A percentile compares a stretch with the other conserved stretches of the same genome.
Evolutionary conservation across 2,329 filamentous ascomycete species (phyloP).

Genomic region (Blastomyces silverae): DNA sequence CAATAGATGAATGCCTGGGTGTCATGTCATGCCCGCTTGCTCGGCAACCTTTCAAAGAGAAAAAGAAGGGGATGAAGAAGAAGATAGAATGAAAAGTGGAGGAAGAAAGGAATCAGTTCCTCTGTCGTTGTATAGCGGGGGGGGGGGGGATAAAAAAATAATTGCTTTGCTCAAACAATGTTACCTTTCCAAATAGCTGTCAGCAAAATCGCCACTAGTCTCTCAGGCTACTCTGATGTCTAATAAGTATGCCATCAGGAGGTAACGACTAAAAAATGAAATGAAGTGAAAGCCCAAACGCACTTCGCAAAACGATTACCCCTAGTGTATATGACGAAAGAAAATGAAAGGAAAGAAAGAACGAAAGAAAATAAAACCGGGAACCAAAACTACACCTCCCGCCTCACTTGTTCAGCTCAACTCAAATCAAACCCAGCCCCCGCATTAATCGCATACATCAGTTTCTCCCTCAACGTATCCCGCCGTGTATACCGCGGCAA

Average conservation of each 20-base stretch:
- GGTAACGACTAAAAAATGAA: too few species aligned
- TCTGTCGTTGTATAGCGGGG: too few species aligned
- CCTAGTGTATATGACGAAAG: neutral
- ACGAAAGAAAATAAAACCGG: too few species aligned
- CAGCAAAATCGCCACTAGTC: neutral
- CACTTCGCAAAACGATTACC: neutral
- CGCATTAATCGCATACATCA: conserved; percentile 82
- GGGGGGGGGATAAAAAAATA: too few species aligned
- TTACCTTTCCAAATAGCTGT: neutral
- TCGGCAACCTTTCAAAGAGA: neutral
- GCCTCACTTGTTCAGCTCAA: conserved; percentile 3
- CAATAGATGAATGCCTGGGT: neutral
- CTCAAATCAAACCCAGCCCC: conserved; percentile 83
- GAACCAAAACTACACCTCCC: too few species aligned
- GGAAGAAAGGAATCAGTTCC: neutral
- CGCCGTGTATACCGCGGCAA: conserved; percentile 71
- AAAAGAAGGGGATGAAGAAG: neutral
- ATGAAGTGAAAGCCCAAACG: neutral
- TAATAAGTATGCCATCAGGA: neutral
- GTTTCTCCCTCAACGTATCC: conserved; percentile 62
- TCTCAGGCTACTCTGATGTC: neutral
- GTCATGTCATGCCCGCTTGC: neutral
- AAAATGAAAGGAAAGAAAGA: neutral
- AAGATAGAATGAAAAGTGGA: neutral
- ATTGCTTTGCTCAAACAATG: neutral